Conservation (phyloP, 345 rosid species). For the Populus alba region DNA sequence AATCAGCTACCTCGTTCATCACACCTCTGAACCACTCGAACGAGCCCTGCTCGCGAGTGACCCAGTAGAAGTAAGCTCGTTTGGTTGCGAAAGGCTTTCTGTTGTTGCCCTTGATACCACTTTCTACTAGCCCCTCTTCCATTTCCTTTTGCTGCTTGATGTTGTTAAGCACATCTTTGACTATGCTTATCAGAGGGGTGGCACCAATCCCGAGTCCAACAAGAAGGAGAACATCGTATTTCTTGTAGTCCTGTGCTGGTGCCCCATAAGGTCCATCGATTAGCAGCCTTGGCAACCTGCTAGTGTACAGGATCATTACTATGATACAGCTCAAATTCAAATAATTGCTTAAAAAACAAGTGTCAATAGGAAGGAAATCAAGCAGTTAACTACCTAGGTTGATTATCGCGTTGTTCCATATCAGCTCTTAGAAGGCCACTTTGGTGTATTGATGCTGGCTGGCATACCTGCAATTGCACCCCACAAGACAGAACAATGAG, state of each 20-base stretch:
- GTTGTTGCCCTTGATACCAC: conserved; percentile 20
- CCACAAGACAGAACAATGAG: neutral
- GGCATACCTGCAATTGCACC: conserved; percentile 45
- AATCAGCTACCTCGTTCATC: conserved; percentile 75
- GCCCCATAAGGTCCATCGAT: conserved; percentile 87
- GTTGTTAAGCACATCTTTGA: conserved; percentile 74
- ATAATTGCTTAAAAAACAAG: neutral
- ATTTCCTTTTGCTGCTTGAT: conserved; percentile 56
- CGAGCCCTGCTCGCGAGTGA: conserved; percentile 80
- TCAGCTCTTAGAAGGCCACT: conserved; percentile 65
- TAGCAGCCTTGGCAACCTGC: conserved; percentile 63
- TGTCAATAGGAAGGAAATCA: neutral
- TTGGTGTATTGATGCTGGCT: conserved; percentile 51
- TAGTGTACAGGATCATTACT: neutral
- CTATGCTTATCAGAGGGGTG: conserved; percentile 74
- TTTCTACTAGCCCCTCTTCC: conserved; percentile 33
- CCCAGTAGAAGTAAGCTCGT: conserved; percentile 80
- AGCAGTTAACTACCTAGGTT: conserved; percentile 42
- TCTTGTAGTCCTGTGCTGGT: conserved; percentile 75
- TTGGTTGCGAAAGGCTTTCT: conserved; percentile 49
- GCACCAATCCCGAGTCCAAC: conserved; percentile 87
- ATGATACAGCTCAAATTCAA: neutral
- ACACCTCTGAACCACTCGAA: conserved; percentile 73
- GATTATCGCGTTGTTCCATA: conserved; percentile 27
- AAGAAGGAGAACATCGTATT: conserved; percentile 69